Evolutionary conservation across 371 early-diverging fungal species (phyloP), one percentile per base, ranked within the genome.

Genomic region (Rhizopus delemar): DNA sequence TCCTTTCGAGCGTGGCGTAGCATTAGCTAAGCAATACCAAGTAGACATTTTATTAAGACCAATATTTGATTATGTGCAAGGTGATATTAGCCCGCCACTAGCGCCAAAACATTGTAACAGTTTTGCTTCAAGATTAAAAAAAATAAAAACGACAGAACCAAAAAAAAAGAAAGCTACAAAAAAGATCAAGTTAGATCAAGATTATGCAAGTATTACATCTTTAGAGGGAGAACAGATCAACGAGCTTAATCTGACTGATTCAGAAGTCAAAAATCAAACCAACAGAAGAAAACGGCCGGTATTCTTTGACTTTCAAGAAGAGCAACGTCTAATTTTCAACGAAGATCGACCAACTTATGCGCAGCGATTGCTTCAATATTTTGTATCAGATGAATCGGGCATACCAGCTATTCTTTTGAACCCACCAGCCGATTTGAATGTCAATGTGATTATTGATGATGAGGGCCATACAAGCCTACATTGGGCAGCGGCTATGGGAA

Each of bases 401-500:
- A 62, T 88, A 3, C 87, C 88, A 2, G 65, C 74, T 2, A 77
- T 86, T 11, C 64, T 93, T 22, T 67, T 83, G 5, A 57, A 72
- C 33, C 71, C 78, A 35, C 79, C 86, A 4, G 43, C 72, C 0
- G 87, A 87, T 50, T 71, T 94, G 4, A 91, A 96, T 56, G 64
- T 63, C 15, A 86, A 95, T 73, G 70, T 93, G 34, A 81, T 86
- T 16, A 89, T 97, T 45, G 96, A 97, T 59, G 94, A 93, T 46
- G 90, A 91, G 51, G 97, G 96, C 4, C 94, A 97, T 66, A 90
- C 95, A 0, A 81, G 93, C 2, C 72, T 95, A 13, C 98, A 97
- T 64, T 97, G 96, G 96, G 95, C 97, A 0, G 91, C 94, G 3
- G 92, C 95, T 7, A 82, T 96, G 65, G 96, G 89, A 0, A 72